Base-by-base conservation (phyloP, 1,284 basidiomycete species). In the Sphaerobolus stellatus region DNA sequence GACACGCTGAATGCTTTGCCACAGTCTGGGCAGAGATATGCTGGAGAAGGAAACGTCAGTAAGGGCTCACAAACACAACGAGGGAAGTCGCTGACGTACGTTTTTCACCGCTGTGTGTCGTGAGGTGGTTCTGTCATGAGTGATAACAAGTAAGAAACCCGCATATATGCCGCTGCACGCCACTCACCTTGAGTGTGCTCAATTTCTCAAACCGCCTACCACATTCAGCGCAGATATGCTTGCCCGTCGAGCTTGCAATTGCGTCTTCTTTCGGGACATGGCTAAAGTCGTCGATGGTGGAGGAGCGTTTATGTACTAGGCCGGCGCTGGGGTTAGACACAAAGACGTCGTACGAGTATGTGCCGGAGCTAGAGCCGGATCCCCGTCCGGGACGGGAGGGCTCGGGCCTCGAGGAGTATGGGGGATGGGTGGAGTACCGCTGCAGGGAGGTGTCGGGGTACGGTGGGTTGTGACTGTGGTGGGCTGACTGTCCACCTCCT, bases 61-160 rank as follows among this genome's bases (percentile, higher is more conserved):
- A 25, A 11, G 27, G 13, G 29, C 18, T 24, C 25, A 25, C 28
- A 20, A 24, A 30, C 24, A 43, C 6, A n/a, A 24, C 48, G 29
- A 16, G 24, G 29, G 29, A 27, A 48, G 20, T 22, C 20, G 18
- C 36, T 29, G 8, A 49, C 52, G 13, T 49, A 54, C 52, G 52
- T 49, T 49, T 54, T 36, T 54, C 52, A 34, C 52, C 52, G 20
- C 52, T 54, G 30, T 54, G 52, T 3, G 47, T 54, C 7, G 52
- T 54, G 22, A 54, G 40, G 43, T 54, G 52, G 29, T 54, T 54
- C 52, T 54, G 36, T 20, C 14, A 48, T 40, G 34, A 11, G n/a
- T 47, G 24, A 25, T 24, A 11, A 29, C 11, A 24, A n/a, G 41
- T 11, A 14, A 14, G 13, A 43, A 43, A 43, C 18, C 13, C 41